Evolutionary conservation across 441 rosid species (phyloP), one percentile per base, ranked within the genome.

Genomic region (Gossypium schwendimanii): DNA sequence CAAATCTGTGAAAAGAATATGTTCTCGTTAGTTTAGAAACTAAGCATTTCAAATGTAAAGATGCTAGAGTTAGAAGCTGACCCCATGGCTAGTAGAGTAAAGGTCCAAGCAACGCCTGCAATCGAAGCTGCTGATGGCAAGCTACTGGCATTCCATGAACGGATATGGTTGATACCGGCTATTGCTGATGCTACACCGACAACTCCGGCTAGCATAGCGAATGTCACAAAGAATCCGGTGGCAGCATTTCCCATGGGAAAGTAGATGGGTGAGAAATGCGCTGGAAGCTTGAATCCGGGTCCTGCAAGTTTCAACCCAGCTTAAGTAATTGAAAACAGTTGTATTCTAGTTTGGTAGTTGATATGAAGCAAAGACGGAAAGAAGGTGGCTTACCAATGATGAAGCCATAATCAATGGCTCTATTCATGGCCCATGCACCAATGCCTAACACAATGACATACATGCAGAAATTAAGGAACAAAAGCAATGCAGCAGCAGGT

Each of bases 231-330:
- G 80, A 92, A 94, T 60, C 99, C 99, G 0, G 99, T 92, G 4
- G 99, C 98, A 11, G 90, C 94, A 54, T 94, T 94, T 10, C 99
- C 97, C 96, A 94, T 92, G 0, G 98, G 99, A 70, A 94, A 94
- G 76, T 82, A 78, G 66, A 94, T 86, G 1, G 99, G 97, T 3
- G 99, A 92, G 79, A 94, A 94, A 83, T 94, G 96, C 0, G 90
- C 90, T 0, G 99, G 97, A 36, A 92, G 96, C 18, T 81, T 69
- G 10, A 77, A 81, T 4, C 77, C 94, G 31, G 96, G 86, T 31
- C 96, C 98, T 94, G 91, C 78, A 76, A 70, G 62, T 11, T 1
- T 65, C 39, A 65, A 44, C 14, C 53, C 54, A 44, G 18, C 33
- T 64, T 1, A 24, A 64, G 6, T 7, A 31, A 45, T 4, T 23